Base-by-base conservation (phyloP, 1,139 yeast genomes). In the Taphrina populina region DNA sequence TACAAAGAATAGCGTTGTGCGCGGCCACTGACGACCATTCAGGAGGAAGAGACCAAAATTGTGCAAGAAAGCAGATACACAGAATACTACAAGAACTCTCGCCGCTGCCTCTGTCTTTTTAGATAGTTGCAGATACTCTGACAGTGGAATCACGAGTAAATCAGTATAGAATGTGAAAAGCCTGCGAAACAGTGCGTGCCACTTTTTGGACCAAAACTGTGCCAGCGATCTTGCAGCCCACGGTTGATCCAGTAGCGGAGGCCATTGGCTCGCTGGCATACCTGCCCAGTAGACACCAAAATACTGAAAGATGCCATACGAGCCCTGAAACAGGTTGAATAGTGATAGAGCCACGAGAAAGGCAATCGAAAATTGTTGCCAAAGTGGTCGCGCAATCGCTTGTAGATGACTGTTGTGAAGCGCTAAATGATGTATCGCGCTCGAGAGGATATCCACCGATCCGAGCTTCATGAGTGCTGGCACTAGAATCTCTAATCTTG, bases 111-210 rank as follows among this genome's bases (percentile, higher is more conserved):
- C 37, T 27, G 26, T 5, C 11, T 20, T 8, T 2, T 13, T 32
- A 19, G 34, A 23, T 6, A 29, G 17, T 19, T n/a, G 10, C 26
- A 6, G 20, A 3, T 19, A 3, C 3, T 13, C 4, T 13, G 26
- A 1, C 15, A 30, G 10, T 24, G 47, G 47, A 1, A 19, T 30
- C 11, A 30, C 19, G 37, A 43, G 3, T 13, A 43, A 19, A 30
- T 43, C 47, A 5, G 47, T 30, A 21, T 30, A 43, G 37, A 43
- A 43, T 26, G 30, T 19, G 23, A 43, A 43, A 27, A 43, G 13
- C 15, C 47, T 35, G 2, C 47, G 35, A 30, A 43, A 43, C 29
- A 43, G 29, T 6, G 47, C 29, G 20, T 43, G 47, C 47, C 47
- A 43, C 32, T 43, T 29, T 19, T 17, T 29, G 19, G 33, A 11